These are phyloP conservation scores for Eimeria acervulina DNA, from an alignment of 169 alveolate genomes.

Conservation along the genomic window DNA sequence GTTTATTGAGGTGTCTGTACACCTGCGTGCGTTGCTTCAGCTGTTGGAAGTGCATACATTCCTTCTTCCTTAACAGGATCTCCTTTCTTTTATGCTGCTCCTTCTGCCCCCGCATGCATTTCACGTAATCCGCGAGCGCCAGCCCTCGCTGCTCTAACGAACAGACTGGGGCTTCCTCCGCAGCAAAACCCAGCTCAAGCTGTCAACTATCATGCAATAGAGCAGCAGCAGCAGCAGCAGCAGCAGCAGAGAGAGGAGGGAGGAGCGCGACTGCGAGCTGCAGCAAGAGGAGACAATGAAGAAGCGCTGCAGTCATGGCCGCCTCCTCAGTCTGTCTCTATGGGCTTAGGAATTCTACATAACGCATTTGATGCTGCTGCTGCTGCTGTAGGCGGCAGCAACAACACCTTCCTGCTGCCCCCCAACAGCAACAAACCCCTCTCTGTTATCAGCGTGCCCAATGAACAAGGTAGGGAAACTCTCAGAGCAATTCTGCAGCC, in stretches of 20 bases:
- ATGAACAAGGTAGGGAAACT: constrained; percentile 57
- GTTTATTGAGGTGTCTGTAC: not conserved
- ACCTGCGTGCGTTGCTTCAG: too few species aligned
- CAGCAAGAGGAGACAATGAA: constrained; percentile 37
- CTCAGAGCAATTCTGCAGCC: not conserved
- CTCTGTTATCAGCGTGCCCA: constrained; percentile 77
- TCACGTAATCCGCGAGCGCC: constrained; percentile 48
- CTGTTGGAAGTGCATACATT: constrained; percentile 71
- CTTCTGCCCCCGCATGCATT: constrained; percentile 73
- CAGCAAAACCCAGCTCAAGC: not conserved
- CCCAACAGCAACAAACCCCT: not conserved
- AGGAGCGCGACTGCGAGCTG: constrained; percentile 33
- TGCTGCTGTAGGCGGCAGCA: constrained; percentile 24
- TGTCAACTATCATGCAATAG: not conserved
- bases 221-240: constrained; percentile 65
- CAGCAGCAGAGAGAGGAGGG: not conserved
- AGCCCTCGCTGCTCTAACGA: constrained; percentile 48
- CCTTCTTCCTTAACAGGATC: constrained; percentile 78
- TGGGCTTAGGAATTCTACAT: not conserved
- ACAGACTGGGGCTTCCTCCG: constrained; percentile 10
- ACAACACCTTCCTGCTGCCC: not conserved
- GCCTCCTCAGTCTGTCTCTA: constrained; percentile 18
- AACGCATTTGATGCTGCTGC: constrained; percentile 42
- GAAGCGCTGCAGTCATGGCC: constrained; percentile 67
- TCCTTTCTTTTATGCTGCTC: constrained; percentile 80